phyloP scores from a whole-genome alignment of 164 flowering plant genomes.

The Santalum album region DNA sequence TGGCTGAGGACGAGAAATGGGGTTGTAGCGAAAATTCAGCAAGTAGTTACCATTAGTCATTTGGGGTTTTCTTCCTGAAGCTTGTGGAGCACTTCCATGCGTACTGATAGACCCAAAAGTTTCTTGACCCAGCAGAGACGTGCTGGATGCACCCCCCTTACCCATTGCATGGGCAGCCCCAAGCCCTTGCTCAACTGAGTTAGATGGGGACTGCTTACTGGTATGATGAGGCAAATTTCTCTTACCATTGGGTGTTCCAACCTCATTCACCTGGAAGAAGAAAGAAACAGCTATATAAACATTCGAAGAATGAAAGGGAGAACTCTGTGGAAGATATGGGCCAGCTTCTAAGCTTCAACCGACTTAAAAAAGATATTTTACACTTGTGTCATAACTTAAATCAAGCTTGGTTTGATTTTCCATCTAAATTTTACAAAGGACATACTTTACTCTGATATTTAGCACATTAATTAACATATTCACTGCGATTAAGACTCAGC shows the following conservation, averaged over 20 bases:
- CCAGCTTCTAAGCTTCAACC: no score
- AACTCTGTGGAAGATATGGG: neutral
- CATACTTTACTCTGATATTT: neutral
- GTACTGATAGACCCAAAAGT: conserved; percentile 17
- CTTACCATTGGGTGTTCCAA: conserved; percentile 20
- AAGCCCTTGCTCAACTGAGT: conserved; percentile 19
- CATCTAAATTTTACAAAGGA: no score
- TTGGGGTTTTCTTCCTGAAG: conserved; percentile 47
- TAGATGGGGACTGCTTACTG: conserved; percentile 15
- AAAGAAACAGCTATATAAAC: neutral
- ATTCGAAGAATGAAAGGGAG: neutral
- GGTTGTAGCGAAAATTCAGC: conserved; percentile 85
- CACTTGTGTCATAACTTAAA: no score
- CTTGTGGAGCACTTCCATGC: conserved; percentile 21
- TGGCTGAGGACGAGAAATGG: conserved; percentile 60
- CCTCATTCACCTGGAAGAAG: conserved; percentile 35
- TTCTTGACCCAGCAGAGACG: conserved; percentile 19
- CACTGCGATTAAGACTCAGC: neutral
- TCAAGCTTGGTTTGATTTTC: no score
- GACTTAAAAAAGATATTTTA: neutral
- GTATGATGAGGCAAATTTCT: conserved; percentile 19
- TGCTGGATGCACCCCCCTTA: conserved; percentile 18
- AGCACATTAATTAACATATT: neutral
- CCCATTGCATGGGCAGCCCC: conserved; percentile 22
- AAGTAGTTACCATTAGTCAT: conserved; percentile 63